Evolutionary conservation across 2,329 filamentous ascomycete genomes (phyloP).

Genomic region (Penicillium sp.): DNA sequence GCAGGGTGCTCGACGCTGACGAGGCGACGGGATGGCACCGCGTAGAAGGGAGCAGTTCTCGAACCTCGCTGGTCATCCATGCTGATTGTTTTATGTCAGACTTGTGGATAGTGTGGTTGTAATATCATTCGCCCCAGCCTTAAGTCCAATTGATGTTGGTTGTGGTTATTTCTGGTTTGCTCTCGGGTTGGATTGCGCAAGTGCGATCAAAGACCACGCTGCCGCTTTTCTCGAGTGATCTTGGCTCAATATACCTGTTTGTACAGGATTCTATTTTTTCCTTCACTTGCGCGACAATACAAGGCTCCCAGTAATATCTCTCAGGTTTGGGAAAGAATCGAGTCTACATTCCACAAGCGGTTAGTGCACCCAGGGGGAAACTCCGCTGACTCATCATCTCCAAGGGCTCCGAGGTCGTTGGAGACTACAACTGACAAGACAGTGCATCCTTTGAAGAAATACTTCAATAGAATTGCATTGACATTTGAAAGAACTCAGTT

Average conservation of each 20-base stretch:
- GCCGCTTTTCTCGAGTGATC: neutral
- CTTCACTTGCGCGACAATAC: neutral
- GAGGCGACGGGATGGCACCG: conserved; percentile 53
- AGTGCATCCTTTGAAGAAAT: neutral
- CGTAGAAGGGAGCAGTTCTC: conserved; percentile 48
- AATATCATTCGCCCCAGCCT: neutral
- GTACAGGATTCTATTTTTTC: neutral
- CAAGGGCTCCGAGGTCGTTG: no score
- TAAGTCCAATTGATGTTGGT: neutral
- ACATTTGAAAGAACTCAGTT: neutral
- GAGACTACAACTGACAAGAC: neutral
- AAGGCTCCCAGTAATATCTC: neutral
- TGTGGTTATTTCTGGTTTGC: neutral
- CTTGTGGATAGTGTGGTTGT: neutral
- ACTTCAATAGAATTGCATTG: neutral
- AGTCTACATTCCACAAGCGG: conserved; percentile 13
- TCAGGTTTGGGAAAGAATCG: conserved; percentile 1
- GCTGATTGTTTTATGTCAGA: neutral
- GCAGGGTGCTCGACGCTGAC: conserved; percentile 67
- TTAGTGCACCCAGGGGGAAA: neutral
- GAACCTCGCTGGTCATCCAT: conserved; percentile 25
- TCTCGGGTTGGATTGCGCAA: neutral
- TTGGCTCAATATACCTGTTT: neutral
- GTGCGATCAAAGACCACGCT: neutral
- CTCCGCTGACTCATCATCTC: conserved; percentile 6